phyloP scores from a whole-genome alignment of 306 rosid species.

The Lathyrus aphaca region DNA sequence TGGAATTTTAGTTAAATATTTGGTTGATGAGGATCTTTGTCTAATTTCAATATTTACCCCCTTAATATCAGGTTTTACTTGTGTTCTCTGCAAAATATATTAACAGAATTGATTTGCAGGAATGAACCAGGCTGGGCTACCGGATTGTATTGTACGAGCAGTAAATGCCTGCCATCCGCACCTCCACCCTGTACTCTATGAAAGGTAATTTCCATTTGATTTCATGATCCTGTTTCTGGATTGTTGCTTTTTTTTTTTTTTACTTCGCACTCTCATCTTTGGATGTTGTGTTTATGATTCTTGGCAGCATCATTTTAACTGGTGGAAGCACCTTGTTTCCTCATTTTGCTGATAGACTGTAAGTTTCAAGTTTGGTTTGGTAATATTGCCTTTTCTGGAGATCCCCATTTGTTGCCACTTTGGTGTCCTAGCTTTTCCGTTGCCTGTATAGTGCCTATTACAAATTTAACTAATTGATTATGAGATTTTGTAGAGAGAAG shows the following conservation, averaged over 20 bases:
- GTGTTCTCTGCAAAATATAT: conserved; percentile 29
- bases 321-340: conserved; percentile 94
- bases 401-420: background rate
- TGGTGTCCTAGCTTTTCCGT: background rate
- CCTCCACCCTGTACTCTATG: conserved; percentile 87
- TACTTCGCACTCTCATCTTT: background rate
- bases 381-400: background rate
- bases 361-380: conserved; percentile 39
- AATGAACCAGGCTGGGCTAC: conserved; percentile 96
- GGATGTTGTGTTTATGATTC: conserved; percentile 28
- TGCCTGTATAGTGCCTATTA: background rate
- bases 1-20: conserved; percentile 5
- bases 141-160: conserved; percentile 88
- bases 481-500: conserved; percentile 59
- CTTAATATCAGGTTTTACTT: background rate
- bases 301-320: conserved; percentile 83
- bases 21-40: conserved; percentile 28
- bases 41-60: conserved; percentile 19
- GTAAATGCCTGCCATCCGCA: conserved; percentile 80
- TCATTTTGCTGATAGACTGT: conserved; percentile 83
- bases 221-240: background rate
- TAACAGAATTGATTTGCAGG: conserved; percentile 56
- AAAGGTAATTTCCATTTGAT: conserved; percentile 53
- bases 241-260: conserved; percentile 28
- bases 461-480: conserved; percentile 28